Evolutionary conservation across 2,329 filamentous ascomycete species (phyloP).

Genomic region (Epichloe sylvatica): DNA sequence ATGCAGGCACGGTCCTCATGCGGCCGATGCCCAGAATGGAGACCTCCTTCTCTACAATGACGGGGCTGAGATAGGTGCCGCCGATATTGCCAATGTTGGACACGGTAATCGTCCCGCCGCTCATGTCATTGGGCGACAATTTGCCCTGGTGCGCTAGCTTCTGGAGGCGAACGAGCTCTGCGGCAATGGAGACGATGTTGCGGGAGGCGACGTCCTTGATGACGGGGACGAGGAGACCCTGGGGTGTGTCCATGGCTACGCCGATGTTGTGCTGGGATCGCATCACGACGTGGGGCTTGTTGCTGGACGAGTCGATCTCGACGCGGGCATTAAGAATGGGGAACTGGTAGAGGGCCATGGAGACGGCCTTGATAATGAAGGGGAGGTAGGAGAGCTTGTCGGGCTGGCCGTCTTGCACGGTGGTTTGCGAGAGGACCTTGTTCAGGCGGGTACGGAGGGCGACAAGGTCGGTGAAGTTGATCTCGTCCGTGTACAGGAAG

Average conservation of each 20-base stretch:
- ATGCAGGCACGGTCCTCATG: constrained; percentile 67
- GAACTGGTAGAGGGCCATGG: constrained; percentile 65
- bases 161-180: constrained; percentile 62
- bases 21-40: constrained; percentile 83
- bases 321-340: constrained; percentile 81
- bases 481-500: constrained; percentile 85
- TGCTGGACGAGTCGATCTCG: constrained; percentile 55
- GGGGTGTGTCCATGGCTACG: constrained; percentile 85
- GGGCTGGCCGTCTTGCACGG: constrained; percentile 32
- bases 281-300: constrained; percentile 62
- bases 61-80: constrained; percentile 78
- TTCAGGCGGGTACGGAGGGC: constrained; percentile 64
- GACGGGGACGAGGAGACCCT: constrained; percentile 80
- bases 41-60: constrained; percentile 82
- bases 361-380: constrained; percentile 92
- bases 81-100: constrained; percentile 95
- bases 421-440: constrained; percentile 31
- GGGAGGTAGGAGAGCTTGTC: constrained; percentile 77
- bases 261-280: constrained; percentile 87
- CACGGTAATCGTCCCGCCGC: constrained; percentile 82
- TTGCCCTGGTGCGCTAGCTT: constrained; percentile 59
- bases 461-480: constrained; percentile 66
- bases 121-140: constrained; percentile 60
- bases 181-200: constrained; percentile 65
- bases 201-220: constrained; percentile 68